Base-by-base conservation (phyloP, 805 yeast genomes). In the Teunomyces cretensis region DNA sequence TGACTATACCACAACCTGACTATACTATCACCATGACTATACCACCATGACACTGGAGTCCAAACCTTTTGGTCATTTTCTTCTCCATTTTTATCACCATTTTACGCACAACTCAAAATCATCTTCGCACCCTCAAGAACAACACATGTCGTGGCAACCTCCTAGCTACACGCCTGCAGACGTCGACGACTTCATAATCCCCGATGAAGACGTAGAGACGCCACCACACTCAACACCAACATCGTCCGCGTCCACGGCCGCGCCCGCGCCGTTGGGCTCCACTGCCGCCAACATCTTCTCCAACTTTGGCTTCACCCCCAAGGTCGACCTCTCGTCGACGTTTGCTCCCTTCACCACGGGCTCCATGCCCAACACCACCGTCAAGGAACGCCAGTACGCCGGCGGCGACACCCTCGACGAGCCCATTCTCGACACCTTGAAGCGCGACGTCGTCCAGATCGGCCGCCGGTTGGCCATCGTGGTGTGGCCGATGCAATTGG, bases 391-490 rank as follows among this genome's bases (percentile, higher is more conserved):
- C 39, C 83, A 78, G 49, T 81, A 75, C 56, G 60, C 80, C 15
- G 89, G 89, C 2, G 86, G 87, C 24, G 86, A 84, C 56, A 84
- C 90, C 2, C 64, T 84, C 9, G 88, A 84, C 56, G 90, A 84
- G 62, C 87, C 89, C 0, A 84, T 84, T 7, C 58, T 69, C 56
- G 66, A 72, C 27, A 84, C 90, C 0, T 62, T 84, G 49, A 56
- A 57, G 26, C 54, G 76, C 44, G 77, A 72, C 48, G 46, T 70
- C 13, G 41, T 53, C 4, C 70, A 67, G 42, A 70, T 72, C 17
- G 69, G 62, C 30, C 60, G 57, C 30, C 51, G 76, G 24, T 54
- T 72, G 26, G 62, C 62, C 11, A 62, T 67, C 5, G 75, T 72
- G n/a, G 57, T 72, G 30, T 72, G 77, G 77, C 77, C 77, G 2